phyloP scores from a whole-genome alignment of 352 stramenopile genomes.

The Phytophthora ramorum region DNA sequence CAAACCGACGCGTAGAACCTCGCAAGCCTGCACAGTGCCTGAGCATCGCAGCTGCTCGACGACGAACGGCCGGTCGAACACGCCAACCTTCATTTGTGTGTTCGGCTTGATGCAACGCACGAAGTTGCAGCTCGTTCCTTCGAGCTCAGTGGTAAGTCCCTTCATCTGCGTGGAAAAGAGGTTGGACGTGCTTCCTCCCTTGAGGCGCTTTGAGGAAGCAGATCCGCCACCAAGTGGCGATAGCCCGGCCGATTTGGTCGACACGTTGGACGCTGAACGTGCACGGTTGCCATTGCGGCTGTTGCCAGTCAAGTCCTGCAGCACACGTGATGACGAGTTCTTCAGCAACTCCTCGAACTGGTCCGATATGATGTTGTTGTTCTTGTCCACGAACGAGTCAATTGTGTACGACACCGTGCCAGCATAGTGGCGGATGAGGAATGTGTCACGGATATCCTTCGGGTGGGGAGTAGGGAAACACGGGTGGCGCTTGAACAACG shows the following conservation, averaged over 20 bases:
- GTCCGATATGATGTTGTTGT: conserved; percentile 92
- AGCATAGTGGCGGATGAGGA: conserved; percentile 88
- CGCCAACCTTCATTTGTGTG: conserved; percentile 90
- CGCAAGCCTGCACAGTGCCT: conserved; percentile 79
- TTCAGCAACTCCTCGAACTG: conserved; percentile 90
- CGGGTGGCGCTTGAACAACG: conserved; percentile 79
- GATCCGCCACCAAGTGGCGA: conserved; percentile 45
- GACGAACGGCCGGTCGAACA: conserved; percentile 81
- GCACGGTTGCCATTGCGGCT: conserved; percentile 43
- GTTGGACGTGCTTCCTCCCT: conserved; percentile 73
- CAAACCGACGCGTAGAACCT: conserved; percentile 81
- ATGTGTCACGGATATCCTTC: conserved; percentile 86
- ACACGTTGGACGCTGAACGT: conserved; percentile 54
- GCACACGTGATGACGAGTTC: conserved; percentile 70
- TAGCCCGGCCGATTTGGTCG: conserved; percentile 48
- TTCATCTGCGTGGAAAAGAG: conserved; percentile 89
- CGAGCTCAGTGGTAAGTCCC: conserved; percentile 81
- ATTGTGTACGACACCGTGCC: conserved; percentile 88
- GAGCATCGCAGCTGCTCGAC: conserved; percentile 81
- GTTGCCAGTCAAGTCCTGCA: conserved; percentile 72
- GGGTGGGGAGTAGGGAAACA: conserved; percentile 88
- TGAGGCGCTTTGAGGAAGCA: conserved; percentile 62
- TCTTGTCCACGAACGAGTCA: conserved; percentile 90
- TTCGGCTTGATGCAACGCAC: conserved; percentile 97
- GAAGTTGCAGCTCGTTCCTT: conserved; percentile 93